Evolutionary conservation across 208 protist species (phyloP), one percentile per base, ranked within the genome.

Genomic region (Phytomonas sp.): DNA sequence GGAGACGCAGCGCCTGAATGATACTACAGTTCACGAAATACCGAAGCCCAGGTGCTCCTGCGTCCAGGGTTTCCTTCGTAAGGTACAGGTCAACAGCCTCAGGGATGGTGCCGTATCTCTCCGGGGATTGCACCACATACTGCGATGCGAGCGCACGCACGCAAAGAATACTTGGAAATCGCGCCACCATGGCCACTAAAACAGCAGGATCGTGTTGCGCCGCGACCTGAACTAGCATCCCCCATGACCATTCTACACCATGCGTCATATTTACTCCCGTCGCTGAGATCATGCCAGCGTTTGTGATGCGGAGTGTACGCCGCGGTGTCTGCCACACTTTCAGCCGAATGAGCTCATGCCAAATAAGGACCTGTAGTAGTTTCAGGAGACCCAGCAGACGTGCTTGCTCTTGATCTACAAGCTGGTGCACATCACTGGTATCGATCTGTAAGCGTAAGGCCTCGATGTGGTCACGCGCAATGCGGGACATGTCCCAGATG

Each of bases 21-120:
- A 92, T 86, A 66, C 68, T 79, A 71, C 85, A 88, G 73, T 84
- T 69, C 51, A 73, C 73, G 73, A 92, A 95, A 32, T 89, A 63
- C 68, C 80, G 82, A 40, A 93, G 84, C 33, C 76, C 72, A 65
- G 83, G 81, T 43, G 81, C 86, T 5, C 87, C 87, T 4, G 75
- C 77, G 34, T 65, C 71, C 31, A 95, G 78, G 62, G 86, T 78
- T 31, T 81, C 79, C 61, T 84, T 72, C 31, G 82, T 92, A 36
- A 95, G 71, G 72, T 93, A 93, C 33, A 91, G 70, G 53, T 90
- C 82, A 4, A 85, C 82, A 28, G 87, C 85, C 59, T 85, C 87
- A 17, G 81, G 77, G 29, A 91, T 61, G 75, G 79, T 70, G 53
- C 69, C 71, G 73, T 83, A 95, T 33, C 53, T 64, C 70, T 87